A percentile compares a stretch with the other conserved stretches of the same genome.
phyloP scores from a whole-genome alignment of 306 rosid genomes.

The Cucurbita ficifolia region DNA sequence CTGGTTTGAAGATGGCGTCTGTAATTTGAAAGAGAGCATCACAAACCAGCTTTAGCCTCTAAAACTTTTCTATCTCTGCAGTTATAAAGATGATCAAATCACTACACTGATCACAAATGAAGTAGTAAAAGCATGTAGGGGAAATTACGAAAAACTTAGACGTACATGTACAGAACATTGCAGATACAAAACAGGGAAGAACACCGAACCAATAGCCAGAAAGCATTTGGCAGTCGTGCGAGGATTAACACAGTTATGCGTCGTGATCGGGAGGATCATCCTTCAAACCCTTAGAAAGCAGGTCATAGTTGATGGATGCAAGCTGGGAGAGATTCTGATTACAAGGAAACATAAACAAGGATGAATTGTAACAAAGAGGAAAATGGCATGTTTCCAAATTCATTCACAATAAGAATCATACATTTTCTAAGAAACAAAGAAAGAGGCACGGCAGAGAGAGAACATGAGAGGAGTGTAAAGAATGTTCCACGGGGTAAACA shows the following conservation, averaged over 20 bases:
- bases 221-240: slow-evolving; percentile 12
- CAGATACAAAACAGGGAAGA: slow-evolving; percentile 24
- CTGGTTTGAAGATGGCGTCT: slow-evolving; percentile 31
- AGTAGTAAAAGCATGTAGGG: neutral
- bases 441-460: neutral
- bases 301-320: slow-evolving; percentile 96
- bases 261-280: slow-evolving; percentile 58
- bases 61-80: slow-evolving; percentile 42
- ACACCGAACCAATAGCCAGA: slow-evolving; percentile 24
- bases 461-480: neutral
- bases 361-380: neutral
- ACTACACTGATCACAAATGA: slow-evolving; percentile 4
- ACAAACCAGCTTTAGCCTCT: slow-evolving; percentile 29
- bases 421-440: neutral
- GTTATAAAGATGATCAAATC: slow-evolving; percentile 16
- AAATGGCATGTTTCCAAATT: neutral
- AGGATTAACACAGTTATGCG: slow-evolving; percentile 23
- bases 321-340: slow-evolving; percentile 96
- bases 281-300: slow-evolving; percentile 81
- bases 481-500: neutral
- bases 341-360: slow-evolving; percentile 14
- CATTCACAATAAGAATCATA: neutral
- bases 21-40: slow-evolving; percentile 24
- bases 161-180: slow-evolving; percentile 72
- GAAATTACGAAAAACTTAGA: neutral